A percentile compares a stretch with the other conserved stretches of the same genome.
Evolutionary conservation across 441 rosid genomes (phyloP).

Genomic region (Pelargonium myrrhifolium): DNA sequence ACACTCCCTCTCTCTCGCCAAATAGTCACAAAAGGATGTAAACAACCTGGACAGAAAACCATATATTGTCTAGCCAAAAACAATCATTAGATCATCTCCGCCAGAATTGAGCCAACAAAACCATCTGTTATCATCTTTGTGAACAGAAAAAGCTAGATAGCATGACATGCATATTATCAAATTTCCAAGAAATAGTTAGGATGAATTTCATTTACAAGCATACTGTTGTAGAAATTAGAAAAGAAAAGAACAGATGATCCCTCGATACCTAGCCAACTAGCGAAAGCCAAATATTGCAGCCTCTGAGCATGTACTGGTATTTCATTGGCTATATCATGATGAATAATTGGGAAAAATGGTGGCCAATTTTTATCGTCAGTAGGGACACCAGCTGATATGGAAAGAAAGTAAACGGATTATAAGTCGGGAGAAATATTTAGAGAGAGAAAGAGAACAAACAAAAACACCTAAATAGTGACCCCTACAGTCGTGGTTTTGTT

Average conservation of each 20-base stretch:
- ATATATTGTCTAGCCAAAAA: too few relatives aligned
- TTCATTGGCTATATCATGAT: conserved; percentile 93
- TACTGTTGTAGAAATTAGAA: neutral
- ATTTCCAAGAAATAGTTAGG: too few relatives aligned
- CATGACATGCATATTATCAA: too few relatives aligned
- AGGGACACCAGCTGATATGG: conserved; percentile 56
- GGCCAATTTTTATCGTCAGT: conserved; percentile 84
- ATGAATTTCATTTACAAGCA: neutral
- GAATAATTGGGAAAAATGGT: conserved; percentile 85
- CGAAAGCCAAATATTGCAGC: conserved; percentile 88
- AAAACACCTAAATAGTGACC: conserved; percentile 8
- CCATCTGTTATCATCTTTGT: too few relatives aligned
- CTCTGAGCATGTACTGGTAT: conserved; percentile 83
- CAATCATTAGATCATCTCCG: too few relatives aligned
- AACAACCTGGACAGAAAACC: too few relatives aligned
- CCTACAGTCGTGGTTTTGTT: neutral
- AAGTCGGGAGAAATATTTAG: neutral
- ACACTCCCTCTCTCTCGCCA: too few relatives aligned
- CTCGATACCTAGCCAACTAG: conserved; percentile 81
- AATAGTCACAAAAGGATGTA: too few relatives aligned
- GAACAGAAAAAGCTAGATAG: too few relatives aligned
- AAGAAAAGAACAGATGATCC: conserved; percentile 3
- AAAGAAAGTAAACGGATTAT: neutral
- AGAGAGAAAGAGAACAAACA: conserved; percentile 2
- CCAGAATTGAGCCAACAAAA: too few relatives aligned